A percentile compares a stretch with the other conserved stretches of the same genome.
These are phyloP conservation scores for Rhinocladiella mackenziei DNA, from an alignment of 2,329 filamentous ascomycete genomes.

Conservation along the genomic window DNA sequence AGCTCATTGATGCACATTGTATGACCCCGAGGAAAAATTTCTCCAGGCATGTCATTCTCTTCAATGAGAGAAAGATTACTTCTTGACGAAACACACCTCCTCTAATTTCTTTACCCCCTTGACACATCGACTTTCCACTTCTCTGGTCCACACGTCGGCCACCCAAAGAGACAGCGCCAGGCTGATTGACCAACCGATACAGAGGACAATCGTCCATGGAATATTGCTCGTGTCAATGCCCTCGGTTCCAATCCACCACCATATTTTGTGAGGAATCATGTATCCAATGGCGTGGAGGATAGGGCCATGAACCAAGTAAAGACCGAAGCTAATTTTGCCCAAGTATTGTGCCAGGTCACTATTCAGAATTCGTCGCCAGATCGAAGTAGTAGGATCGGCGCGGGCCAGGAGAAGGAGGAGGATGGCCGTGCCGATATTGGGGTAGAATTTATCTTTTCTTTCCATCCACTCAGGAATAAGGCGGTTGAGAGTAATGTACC, in stretches of 20 bases:
- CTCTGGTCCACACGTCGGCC: constrained; percentile 48
- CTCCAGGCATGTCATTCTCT: background rate
- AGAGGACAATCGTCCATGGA: constrained; percentile 39
- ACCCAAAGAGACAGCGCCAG: constrained; percentile 49
- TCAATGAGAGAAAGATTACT: background rate
- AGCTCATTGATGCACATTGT: background rate
- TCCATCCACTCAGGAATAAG: constrained; percentile 37
- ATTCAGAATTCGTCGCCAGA: constrained; percentile 40
- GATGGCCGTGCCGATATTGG: constrained; percentile 41
- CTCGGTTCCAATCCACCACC: constrained; percentile 39
- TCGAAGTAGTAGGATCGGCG: constrained; percentile 35
- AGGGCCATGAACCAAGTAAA: constrained; percentile 48
- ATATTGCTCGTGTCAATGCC: constrained; percentile 31
- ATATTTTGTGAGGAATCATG: constrained; percentile 33
- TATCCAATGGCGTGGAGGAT: constrained; percentile 44
- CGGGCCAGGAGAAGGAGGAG: constrained; percentile 44
- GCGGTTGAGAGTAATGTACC: constrained; percentile 41
- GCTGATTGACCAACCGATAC: constrained; percentile 42
- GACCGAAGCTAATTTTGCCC: constrained; percentile 46
- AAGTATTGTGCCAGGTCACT: constrained; percentile 43
- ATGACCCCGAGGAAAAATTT: background rate
- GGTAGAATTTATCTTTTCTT: constrained; percentile 37
- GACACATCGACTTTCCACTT: constrained; percentile 28
- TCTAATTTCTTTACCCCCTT: constrained; percentile 28
- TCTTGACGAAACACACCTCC: constrained; percentile 24